Percentiles rank a stretch among this genome's conserved stretches.
Evolutionary conservation across 495 filamentous ascomycete genomes (phyloP).

Genomic region (Hypoxylon fuscum): DNA sequence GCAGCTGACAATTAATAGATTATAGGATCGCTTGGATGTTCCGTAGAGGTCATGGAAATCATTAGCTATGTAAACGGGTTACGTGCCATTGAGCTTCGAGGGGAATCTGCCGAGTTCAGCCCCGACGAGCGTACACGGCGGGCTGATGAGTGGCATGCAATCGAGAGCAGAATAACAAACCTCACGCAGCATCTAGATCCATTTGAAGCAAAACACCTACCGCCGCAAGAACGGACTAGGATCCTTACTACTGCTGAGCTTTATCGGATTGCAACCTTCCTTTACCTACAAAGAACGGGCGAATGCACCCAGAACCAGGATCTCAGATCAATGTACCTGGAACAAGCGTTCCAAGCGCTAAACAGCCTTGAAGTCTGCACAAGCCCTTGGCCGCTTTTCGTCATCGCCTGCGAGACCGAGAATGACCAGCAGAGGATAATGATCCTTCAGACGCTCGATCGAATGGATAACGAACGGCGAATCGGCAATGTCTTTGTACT

Average conservation of each 20-base stretch:
- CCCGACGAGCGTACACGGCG: conserved; percentile 29
- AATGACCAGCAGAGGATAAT: conserved; percentile 46
- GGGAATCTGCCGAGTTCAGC: conserved; percentile 12
- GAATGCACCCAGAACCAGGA: conserved; percentile 37
- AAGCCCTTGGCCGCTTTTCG: conserved; percentile 50
- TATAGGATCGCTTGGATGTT: conserved; percentile 49
- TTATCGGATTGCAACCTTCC: conserved; percentile 44
- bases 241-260: conserved; percentile 47
- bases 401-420: conserved; percentile 49
- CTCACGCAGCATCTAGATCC: conserved; percentile 41
- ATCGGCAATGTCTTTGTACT: conserved; percentile 50
- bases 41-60: conserved; percentile 46
- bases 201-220: conserved; percentile 23
- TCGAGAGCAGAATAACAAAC: conserved; percentile 35
- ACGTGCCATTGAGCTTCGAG: conserved; percentile 40
- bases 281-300: conserved; percentile 44
- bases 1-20: conserved; percentile 40
- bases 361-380: conserved; percentile 43
- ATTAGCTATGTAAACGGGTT: conserved; percentile 44
- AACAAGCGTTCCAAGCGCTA: conserved; percentile 38
- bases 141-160: conserved; percentile 34
- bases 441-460: conserved; percentile 44
- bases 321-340: conserved; percentile 37
- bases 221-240: conserved; percentile 30
- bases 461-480: conserved; percentile 45